phyloP scores from a whole-genome alignment of 805 yeast genomes.

The Kuraishia borneana region DNA sequence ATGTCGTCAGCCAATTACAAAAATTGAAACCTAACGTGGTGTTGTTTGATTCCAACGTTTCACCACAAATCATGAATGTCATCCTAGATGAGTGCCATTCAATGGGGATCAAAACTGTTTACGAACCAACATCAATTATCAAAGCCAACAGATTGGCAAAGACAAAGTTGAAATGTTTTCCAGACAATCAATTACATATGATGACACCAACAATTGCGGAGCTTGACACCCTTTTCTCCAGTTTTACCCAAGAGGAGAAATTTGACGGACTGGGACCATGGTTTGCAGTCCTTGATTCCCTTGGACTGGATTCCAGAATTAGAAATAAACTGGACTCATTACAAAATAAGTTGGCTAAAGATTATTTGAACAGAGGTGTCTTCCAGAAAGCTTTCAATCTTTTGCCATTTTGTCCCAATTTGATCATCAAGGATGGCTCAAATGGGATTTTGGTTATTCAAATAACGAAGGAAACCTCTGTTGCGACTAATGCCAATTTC shows the following conservation, averaged over 20 bases:
- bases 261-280: slow-evolving; percentile 44
- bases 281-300: slow-evolving; percentile 63
- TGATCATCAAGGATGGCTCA: slow-evolving; percentile 57
- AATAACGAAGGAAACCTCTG: slow-evolving; percentile 20
- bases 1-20: slow-evolving; percentile 29
- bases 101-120: slow-evolving; percentile 22
- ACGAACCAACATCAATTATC: slow-evolving; percentile 71
- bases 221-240: slow-evolving; percentile 38
- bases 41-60: slow-evolving; percentile 61
- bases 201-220: slow-evolving; percentile 66
- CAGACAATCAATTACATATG: slow-evolving; percentile 31
- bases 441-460: slow-evolving; percentile 46
- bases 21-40: slow-evolving; percentile 34
- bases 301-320: slow-evolving; percentile 36
- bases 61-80: slow-evolving; percentile 25
- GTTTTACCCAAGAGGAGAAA: slow-evolving; percentile 27
- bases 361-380: slow-evolving; percentile 28
- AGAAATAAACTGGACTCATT: slow-evolving; percentile 30
- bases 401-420: slow-evolving; percentile 62
- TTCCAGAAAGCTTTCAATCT: slow-evolving; percentile 61
- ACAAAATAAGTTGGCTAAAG: slow-evolving; percentile 13
- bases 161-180: slow-evolving; percentile 30
- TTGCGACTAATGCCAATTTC: slow-evolving; percentile 8
- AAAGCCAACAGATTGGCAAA: slow-evolving; percentile 43
- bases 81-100: slow-evolving; percentile 16